Conservation (phyloP, 257 asterid genomes). For the Paulownia fortunei region DNA sequence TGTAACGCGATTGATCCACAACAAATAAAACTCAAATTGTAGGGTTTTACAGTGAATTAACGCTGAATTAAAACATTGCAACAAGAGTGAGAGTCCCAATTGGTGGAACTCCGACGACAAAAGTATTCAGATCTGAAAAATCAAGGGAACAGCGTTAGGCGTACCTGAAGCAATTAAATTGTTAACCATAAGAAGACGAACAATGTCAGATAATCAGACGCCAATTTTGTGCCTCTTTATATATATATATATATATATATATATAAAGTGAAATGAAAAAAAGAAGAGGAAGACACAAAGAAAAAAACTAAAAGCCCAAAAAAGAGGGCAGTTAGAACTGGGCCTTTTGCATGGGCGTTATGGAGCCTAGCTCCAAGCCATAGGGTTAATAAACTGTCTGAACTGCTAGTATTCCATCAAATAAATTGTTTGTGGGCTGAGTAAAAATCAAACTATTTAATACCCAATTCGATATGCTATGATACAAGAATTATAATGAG, state of each 20-base stretch:
- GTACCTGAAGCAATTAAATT: neutral
- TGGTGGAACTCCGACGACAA: neutral
- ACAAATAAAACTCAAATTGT: neutral
- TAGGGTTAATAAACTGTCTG: too few relatives aligned
- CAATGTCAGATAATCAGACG: neutral
- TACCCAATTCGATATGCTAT: too few relatives aligned
- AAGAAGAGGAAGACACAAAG: too few relatives aligned
- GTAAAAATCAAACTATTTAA: too few relatives aligned
- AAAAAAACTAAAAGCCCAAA: neutral
- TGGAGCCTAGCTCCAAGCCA: too few relatives aligned
- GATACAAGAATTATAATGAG: too few relatives aligned
- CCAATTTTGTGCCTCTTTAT: conserved; percentile 2
- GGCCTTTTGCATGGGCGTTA: neutral
- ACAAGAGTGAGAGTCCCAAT: neutral
- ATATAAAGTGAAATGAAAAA: neutral
- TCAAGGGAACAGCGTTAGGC: neutral
- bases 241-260: too few relatives aligned
- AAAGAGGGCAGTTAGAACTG: neutral
- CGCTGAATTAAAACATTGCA: neutral
- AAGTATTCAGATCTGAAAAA: neutral
- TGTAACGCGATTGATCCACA: conserved; percentile 6
- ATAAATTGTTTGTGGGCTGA: too few relatives aligned
- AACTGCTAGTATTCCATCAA: too few relatives aligned
- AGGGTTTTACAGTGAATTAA: conserved; percentile 4
- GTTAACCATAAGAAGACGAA: neutral